A percentile compares a stretch with the other conserved stretches of the same genome.
These are phyloP conservation scores for Cystobasidium tubakii DNA, from an alignment of 768 basidiomycete species.

Conservation along the genomic window DNA sequence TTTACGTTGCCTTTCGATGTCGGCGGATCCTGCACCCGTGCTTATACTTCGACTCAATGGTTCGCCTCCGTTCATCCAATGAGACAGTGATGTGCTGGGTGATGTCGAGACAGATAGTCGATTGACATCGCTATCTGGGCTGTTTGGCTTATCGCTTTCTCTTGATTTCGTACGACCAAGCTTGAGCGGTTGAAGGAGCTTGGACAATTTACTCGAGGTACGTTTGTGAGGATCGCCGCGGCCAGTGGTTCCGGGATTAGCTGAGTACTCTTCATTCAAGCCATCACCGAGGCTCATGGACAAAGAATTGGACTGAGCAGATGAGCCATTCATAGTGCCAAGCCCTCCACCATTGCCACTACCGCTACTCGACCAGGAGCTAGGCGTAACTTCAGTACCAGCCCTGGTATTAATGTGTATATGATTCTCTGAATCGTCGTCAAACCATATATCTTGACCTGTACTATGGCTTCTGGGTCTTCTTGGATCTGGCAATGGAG, in stretches of 20 bases:
- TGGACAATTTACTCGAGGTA: conserved; percentile 5
- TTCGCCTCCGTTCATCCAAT: conserved; percentile 24
- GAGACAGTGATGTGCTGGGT: neutral
- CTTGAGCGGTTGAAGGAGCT: conserved; percentile 29
- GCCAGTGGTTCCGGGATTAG: neutral
- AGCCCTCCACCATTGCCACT: neutral
- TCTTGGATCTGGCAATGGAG: conserved; percentile 29
- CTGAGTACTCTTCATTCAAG: neutral
- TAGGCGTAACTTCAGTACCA: neutral
- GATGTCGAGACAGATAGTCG: neutral
- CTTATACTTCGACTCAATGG: conserved; percentile 22
- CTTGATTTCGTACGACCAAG: conserved; percentile 25
- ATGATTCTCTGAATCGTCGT: conserved; percentile 1
- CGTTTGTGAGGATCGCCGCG: conserved; percentile 5
- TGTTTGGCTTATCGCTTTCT: conserved; percentile 9
- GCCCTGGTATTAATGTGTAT: conserved; percentile 19
- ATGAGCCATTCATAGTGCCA: conserved; percentile 8
- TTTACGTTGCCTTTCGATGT: neutral
- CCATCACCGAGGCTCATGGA: neutral
- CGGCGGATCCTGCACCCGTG: conserved; percentile 4
- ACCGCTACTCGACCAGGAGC: neutral
- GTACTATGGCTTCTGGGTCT: conserved; percentile 21
- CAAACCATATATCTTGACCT: conserved; percentile 23
- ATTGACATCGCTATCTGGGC: neutral
- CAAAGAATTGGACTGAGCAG: neutral